These are phyloP conservation scores for Craspedostauros australis DNA, from an alignment of 108 stramenopile species.

Conservation along the genomic window DNA sequence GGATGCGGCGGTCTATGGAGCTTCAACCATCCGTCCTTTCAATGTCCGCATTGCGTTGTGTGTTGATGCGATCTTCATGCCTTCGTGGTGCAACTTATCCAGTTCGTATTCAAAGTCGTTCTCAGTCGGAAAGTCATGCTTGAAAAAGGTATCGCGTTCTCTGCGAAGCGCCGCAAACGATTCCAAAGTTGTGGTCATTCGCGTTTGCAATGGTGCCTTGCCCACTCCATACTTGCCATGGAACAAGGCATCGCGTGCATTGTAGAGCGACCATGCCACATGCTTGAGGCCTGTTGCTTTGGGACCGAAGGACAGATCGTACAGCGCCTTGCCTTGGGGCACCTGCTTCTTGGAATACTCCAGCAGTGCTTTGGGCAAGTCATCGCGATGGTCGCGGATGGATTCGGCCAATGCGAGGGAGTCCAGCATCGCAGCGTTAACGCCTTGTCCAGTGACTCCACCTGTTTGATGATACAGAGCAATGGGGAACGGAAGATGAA, in stretches of 20 bases:
- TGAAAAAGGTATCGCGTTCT: conserved; percentile 40
- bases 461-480: too few species aligned
- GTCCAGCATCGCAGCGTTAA: conserved; percentile 67
- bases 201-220: conserved; percentile 48
- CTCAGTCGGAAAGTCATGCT: conserved; percentile 34
- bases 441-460: conserved; percentile 71
- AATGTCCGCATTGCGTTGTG: too few species aligned
- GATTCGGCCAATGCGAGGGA: conserved; percentile 44
- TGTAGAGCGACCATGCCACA: conserved; percentile 24
- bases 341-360: not conserved
- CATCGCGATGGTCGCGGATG: too few species aligned
- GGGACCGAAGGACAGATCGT: conserved; percentile 72
- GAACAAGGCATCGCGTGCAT: conserved; percentile 43
- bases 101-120: conserved; percentile 22
- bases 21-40: too few species aligned
- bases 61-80: too few species aligned
- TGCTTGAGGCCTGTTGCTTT: conserved; percentile 16
- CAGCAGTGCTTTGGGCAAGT: not conserved
- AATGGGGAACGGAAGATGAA: too few species aligned
- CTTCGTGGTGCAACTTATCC: too few species aligned
- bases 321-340: conserved; percentile 39
- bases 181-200: conserved; percentile 44
- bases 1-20: too few species aligned
- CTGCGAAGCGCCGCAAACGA: conserved; percentile 51
- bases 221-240: conserved; percentile 64